These are phyloP conservation scores for Ophiosphaerella herpotricha DNA, from an alignment of 2,329 filamentous ascomycete genomes.

Conservation along the genomic window DNA sequence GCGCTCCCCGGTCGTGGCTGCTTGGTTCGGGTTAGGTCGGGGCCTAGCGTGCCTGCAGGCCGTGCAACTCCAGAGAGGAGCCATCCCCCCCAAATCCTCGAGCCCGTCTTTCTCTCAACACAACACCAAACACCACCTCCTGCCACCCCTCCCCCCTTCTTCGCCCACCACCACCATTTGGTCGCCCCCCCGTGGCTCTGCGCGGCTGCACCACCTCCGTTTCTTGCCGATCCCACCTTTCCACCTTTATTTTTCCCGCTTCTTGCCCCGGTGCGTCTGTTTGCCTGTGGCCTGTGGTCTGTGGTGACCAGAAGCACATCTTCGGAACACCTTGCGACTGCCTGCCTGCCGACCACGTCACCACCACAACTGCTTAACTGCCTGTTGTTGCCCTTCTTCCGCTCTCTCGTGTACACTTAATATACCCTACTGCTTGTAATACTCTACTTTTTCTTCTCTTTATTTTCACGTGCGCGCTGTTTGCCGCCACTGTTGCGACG, in stretches of 20 bases:
- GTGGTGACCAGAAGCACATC: slow-evolving; percentile 28
- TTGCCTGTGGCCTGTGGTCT: slow-evolving; percentile 23
- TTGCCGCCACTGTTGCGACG: slow-evolving; percentile 35
- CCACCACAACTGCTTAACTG: slow-evolving; percentile 37
- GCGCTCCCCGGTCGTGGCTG: slow-evolving; percentile 19
- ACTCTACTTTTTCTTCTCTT: slow-evolving; percentile 21
- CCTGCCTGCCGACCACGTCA: slow-evolving; percentile 23
- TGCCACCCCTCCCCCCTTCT: slow-evolving; percentile 14
- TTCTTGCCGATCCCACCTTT: slow-evolving; percentile 23
- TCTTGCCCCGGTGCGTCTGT: slow-evolving; percentile 25
- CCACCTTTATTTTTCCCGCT: slow-evolving; percentile 17
- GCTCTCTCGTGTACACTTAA: slow-evolving; percentile 39
- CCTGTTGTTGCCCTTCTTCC: slow-evolving; percentile 39
- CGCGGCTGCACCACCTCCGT: slow-evolving; percentile 26
- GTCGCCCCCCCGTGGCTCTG: slow-evolving; percentile 32
- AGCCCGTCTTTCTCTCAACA: slow-evolving; percentile 15
- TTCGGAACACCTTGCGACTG: slow-evolving; percentile 34
- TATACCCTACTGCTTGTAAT: slow-evolving; percentile 41
- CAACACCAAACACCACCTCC: slow-evolving; percentile 15
- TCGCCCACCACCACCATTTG: slow-evolving; percentile 18
- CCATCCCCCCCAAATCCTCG: slow-evolving; percentile 4
- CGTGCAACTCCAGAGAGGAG: slow-evolving; percentile 5
- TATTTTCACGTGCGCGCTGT: slow-evolving; percentile 19
- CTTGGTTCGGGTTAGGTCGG: neutral
- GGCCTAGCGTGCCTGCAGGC: slow-evolving; percentile 2